phyloP scores from a whole-genome alignment of 495 filamentous ascomycete species.

The Aspergillus conjunctus region DNA sequence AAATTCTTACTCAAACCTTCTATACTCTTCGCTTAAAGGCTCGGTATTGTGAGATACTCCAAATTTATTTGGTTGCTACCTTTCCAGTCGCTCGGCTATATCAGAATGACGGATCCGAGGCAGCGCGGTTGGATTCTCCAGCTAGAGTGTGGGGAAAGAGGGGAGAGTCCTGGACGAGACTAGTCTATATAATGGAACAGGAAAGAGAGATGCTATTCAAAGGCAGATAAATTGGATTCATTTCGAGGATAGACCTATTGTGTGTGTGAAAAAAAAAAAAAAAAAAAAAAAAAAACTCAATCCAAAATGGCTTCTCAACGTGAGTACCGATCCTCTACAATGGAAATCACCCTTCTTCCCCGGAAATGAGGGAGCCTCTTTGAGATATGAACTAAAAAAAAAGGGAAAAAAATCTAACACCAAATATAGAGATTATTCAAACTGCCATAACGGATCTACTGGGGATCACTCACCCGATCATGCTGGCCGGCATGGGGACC shows the following conservation, averaged over 20 bases:
- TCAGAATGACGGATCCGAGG: too few relatives aligned
- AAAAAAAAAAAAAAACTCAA: too few relatives aligned
- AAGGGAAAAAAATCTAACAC: background rate
- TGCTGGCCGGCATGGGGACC: constrained; percentile 98
- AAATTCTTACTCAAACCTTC: too few relatives aligned
- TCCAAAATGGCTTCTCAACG: constrained; percentile 77
- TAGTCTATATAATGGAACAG: background rate
- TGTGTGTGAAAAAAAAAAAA: too few relatives aligned
- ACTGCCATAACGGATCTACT: constrained; percentile 91
- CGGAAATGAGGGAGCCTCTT: too few relatives aligned
- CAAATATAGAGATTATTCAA: constrained; percentile 70
- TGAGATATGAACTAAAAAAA: background rate
- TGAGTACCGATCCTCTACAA: constrained; percentile 49
- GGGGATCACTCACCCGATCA: constrained; percentile 92
- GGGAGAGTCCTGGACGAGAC: background rate
- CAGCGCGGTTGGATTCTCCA: background rate
- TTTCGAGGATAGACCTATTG: background rate
- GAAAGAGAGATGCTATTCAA: background rate
- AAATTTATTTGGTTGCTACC: too few relatives aligned
- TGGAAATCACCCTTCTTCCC: too few relatives aligned
- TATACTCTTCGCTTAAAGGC: too few relatives aligned
- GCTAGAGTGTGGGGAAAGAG: background rate
- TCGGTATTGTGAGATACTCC: too few relatives aligned
- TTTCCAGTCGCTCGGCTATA: too few relatives aligned
- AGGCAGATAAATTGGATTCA: background rate